These are phyloP conservation scores for Phaeosphaeriaceae sp. DNA, from an alignment of 2,329 filamentous ascomycete species.

Conservation along the genomic window DNA sequence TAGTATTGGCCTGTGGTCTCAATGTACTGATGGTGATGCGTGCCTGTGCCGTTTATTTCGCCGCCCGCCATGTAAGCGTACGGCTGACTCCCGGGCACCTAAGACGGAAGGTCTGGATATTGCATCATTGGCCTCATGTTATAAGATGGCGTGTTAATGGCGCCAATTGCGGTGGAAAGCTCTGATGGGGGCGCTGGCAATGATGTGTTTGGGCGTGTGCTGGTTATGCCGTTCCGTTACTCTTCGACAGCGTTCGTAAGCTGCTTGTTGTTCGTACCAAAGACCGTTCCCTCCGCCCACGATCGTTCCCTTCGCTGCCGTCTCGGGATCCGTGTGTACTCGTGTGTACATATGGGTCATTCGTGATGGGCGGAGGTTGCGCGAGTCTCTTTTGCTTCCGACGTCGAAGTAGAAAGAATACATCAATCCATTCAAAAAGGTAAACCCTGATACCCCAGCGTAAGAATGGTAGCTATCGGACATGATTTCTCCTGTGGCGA, in stretches of 20 bases:
- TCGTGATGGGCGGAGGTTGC: too few relatives aligned
- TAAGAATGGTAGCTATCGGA: too few relatives aligned
- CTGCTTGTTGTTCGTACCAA: neutral
- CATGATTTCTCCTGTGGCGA: too few relatives aligned
- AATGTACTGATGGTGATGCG: too few relatives aligned
- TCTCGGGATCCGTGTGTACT: neutral
- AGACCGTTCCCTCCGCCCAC: neutral
- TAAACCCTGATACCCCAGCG: too few relatives aligned
- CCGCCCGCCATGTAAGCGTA: neutral
- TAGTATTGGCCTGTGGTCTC: too few relatives aligned
- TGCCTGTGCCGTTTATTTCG: neutral
- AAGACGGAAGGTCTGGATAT: neutral
- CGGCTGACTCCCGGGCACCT: neutral
- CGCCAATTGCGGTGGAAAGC: neutral
- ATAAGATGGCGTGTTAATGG: neutral
- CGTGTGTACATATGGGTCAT: too few relatives aligned
- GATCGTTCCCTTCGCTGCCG: neutral
- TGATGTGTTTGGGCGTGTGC: neutral
- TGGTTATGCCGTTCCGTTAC: neutral
- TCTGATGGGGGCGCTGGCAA: neutral
- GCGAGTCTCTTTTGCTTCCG: too few relatives aligned
- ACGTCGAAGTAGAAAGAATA: too few relatives aligned
- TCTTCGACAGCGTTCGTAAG: neutral
- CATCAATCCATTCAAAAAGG: too few relatives aligned
- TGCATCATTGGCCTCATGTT: neutral